These are phyloP conservation scores for Porpolomopsis calyptriformis DNA, from an alignment of 768 basidiomycete genomes.

Conservation along the genomic window DNA sequence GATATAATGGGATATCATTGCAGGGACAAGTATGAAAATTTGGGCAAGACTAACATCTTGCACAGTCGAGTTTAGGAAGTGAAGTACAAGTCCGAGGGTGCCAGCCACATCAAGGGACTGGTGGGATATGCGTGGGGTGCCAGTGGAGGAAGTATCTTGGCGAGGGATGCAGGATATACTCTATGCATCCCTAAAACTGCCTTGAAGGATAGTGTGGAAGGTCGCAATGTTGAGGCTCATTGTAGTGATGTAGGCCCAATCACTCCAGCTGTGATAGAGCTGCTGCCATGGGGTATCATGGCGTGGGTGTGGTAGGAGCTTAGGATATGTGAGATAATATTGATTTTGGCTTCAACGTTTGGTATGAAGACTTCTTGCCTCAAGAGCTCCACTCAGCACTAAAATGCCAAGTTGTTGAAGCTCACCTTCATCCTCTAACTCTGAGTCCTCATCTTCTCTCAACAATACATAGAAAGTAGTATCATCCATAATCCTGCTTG, in stretches of 20 bases:
- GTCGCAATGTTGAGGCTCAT: constrained; percentile 32
- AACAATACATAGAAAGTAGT: no score
- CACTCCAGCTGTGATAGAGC: constrained; percentile 20
- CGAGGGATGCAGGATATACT: constrained; percentile 21
- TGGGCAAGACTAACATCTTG: constrained; percentile 28
- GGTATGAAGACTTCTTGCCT: no score
- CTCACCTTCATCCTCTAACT: no score
- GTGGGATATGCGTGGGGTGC: constrained; percentile 14
- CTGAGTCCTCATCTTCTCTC: no score
- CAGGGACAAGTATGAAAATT: constrained; percentile 35
- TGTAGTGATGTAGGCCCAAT: constrained; percentile 34
- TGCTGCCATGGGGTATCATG: constrained; percentile 26
- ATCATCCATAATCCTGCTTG: no score
- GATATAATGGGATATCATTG: constrained; percentile 27
- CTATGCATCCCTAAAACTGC: constrained; percentile 23
- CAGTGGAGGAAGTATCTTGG: constrained; percentile 14
- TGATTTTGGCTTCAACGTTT: constrained; percentile 3
- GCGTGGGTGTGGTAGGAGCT: constrained; percentile 26
- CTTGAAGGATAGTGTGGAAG: constrained; percentile 23
- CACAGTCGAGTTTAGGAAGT: constrained; percentile 35
- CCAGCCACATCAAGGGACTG: constrained; percentile 31
- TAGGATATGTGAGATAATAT: constrained; percentile 20
- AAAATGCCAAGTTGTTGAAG: no score
- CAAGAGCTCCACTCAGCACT: no score
- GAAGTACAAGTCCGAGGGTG: constrained; percentile 30